Base-by-base conservation (phyloP, 768 basidiomycete genomes). In the Postia placenta region DNA sequence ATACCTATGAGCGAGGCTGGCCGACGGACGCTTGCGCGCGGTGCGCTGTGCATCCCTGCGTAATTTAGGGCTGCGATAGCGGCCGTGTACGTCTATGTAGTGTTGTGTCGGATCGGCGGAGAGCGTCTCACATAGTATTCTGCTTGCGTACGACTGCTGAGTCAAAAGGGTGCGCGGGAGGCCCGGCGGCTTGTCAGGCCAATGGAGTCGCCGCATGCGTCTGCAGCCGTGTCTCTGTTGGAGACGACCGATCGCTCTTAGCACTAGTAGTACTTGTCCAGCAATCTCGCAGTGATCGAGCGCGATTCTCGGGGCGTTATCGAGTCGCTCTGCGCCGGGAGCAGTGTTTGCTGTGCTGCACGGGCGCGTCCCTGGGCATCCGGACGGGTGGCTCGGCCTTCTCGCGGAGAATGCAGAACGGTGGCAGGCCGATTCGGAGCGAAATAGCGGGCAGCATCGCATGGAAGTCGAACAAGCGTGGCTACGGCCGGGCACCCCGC, bases 221-320 rank as follows among this genome's bases (percentile, higher is more conserved):
- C 45, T 45, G 45, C 30, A 36, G n/a, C 45, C 20, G 45, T 5
- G 6, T 39, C 15, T 6, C 38, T n/a, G 7, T n/a, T 14, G 38
- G 17, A 7, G 38, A 39, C 17, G 38, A 39, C 6, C 9, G 11
- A 39, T 39, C 38, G 19, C 15, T n/a, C n/a, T n/a, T n/a, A n/a
- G n/a, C n/a, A n/a, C n/a, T n/a, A n/a, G 33, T 9, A 22, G 9
- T 39, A 17, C 9, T 17, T 39, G 7, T 39, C 15, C 38, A 14
- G 38, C n/a, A n/a, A n/a, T 45, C 23, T 45, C 45, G 30, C 28
- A 15, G 33, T 45, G 45, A 45, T 45, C 17, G 45, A 45, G 45
- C 33, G 33, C 36, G 45, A 45, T 45, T 17, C 45, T 14, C 42
- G 42, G 42, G 25, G 12, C 20, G 38, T 9, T 39, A 39, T 14